phyloP scores from a whole-genome alignment of 169 alveolate genomes.

The Eimeria zaria region DNA sequence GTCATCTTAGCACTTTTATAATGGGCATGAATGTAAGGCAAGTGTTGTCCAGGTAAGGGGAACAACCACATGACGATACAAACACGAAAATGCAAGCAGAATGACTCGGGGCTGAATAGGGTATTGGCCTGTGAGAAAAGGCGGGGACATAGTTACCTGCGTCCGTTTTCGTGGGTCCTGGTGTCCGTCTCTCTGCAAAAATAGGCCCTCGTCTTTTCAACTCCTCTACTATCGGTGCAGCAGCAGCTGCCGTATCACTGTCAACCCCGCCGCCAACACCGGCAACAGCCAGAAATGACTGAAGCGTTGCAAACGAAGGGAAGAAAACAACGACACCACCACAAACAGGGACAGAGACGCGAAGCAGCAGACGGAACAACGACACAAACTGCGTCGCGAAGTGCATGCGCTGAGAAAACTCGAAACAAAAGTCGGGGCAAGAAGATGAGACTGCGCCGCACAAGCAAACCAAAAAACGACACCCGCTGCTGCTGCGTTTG shows the following conservation, averaged over 20 bases:
- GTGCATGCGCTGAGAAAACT: slow-evolving; percentile 54
- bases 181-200: slow-evolving; percentile 43
- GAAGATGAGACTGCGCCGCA: slow-evolving; percentile 23
- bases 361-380: slow-evolving; percentile 29
- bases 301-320: slow-evolving; percentile 40
- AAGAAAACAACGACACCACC: slow-evolving; percentile 65
- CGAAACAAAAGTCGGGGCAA: slow-evolving; percentile 25
- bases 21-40: neutral
- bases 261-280: slow-evolving; percentile 16
- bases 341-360: neutral
- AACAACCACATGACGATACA: neutral
- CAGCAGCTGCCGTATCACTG: slow-evolving; percentile 14
- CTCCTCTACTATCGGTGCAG: neutral
- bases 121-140: neutral
- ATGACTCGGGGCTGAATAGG: neutral
- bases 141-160: neutral
- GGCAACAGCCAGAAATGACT: slow-evolving; percentile 52
- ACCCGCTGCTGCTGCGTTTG: neutral
- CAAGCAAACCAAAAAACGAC: neutral
- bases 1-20: neutral
- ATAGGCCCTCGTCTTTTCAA: slow-evolving; percentile 10
- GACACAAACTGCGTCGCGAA: slow-evolving; percentile 31
- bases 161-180: slow-evolving; percentile 4
- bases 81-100: neutral
- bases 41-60: neutral